Evolutionary conservation across 2,329 filamentous ascomycete genomes (phyloP), one percentile per base, ranked within the genome.

Genomic region (Scedosporium dehoogii): DNA sequence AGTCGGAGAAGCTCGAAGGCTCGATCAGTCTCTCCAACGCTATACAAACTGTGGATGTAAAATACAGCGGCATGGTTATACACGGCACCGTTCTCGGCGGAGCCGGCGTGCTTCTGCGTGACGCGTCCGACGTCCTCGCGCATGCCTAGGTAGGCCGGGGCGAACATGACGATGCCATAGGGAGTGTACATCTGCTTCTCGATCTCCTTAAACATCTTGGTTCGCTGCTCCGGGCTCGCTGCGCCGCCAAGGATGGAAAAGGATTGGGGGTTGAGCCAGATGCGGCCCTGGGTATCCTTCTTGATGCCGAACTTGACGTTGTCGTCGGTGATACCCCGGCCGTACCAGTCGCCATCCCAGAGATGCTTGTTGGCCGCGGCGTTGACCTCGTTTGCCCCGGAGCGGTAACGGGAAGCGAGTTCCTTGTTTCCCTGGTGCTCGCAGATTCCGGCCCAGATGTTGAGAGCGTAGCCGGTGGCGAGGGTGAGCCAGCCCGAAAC

Each of bases 401-500:
- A 70, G 12, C 75, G 76, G 69, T 79, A 84, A n/a, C 70, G 75
- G 9, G 68, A 68, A 9, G 80, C 80, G 1, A 77, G 65, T 2
- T 76, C 73, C 0, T 64, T n/a, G 58, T 74, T 69, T 27, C 75
- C 74, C 23, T 74, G 71, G 46, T 78, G 74, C 59, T 79, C 75
- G 69, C 81, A 83, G 42, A 83, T 73, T n/a, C 69, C 68, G 2
- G 81, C 80, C 81, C 81, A 85, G 0, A 84, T 69, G 12, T 78
- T 79, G 23, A 81, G 71, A 0, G 81, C 79, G 66, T 79, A 81
- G 0, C 73, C 81, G 0, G 81, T 84, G 5, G 81, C 81, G 1
- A 84, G 73, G 0, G 81, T 84, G 41, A 84, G 75, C 82, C 82
- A 85, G 21, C 81, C 82, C 0, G 81, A 84, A 1, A 85, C 81